Conservation (phyloP, 768 basidiomycete genomes). For the Chalciporus pseudorubinellus region DNA sequence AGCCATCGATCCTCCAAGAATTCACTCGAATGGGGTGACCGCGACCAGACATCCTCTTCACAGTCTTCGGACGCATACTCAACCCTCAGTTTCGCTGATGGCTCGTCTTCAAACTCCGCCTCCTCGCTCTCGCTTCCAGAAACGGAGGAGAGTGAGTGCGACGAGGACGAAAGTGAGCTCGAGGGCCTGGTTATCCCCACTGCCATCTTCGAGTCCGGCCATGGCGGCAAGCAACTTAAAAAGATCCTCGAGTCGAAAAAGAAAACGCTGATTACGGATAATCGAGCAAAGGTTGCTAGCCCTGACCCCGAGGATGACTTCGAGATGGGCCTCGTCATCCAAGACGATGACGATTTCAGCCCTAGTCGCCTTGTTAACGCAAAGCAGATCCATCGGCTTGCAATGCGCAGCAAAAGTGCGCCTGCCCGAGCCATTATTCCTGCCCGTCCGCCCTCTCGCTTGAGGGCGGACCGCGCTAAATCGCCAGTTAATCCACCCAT, state of each 20-base stretch:
- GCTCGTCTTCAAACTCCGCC: slow-evolving; percentile 69
- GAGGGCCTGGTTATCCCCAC: slow-evolving; percentile 80
- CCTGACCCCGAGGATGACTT: slow-evolving; percentile 82
- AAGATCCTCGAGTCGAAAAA: slow-evolving; percentile 55
- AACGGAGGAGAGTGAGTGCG: slow-evolving; percentile 67
- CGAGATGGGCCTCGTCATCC: slow-evolving; percentile 80
- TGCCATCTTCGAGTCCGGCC: slow-evolving; percentile 70
- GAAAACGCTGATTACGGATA: slow-evolving; percentile 53
- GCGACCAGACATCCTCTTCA: slow-evolving; percentile 76
- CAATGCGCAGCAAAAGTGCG: slow-evolving; percentile 57
- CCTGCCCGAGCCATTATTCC: slow-evolving; percentile 50
- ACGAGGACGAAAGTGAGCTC: slow-evolving; percentile 69
- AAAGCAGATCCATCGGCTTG: slow-evolving; percentile 43
- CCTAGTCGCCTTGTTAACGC: slow-evolving; percentile 65
- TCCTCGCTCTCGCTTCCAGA: slow-evolving; percentile 64
- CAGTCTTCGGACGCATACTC: slow-evolving; percentile 89
- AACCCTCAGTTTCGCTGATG: slow-evolving; percentile 70
- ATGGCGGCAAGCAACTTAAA: slow-evolving; percentile 49
- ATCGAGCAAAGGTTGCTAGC: slow-evolving; percentile 48
- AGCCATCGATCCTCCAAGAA: slow-evolving; percentile 78
- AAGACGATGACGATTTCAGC: slow-evolving; percentile 79
- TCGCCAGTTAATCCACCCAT: slow-evolving; percentile 68
- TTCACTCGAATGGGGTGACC: slow-evolving; percentile 84
- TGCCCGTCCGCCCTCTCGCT: slow-evolving; percentile 61
- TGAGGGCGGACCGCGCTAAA: slow-evolving; percentile 64